Evolutionary conservation across 352 stramenopile genomes (phyloP).

Genomic region (Globisporangium lucens): DNA sequence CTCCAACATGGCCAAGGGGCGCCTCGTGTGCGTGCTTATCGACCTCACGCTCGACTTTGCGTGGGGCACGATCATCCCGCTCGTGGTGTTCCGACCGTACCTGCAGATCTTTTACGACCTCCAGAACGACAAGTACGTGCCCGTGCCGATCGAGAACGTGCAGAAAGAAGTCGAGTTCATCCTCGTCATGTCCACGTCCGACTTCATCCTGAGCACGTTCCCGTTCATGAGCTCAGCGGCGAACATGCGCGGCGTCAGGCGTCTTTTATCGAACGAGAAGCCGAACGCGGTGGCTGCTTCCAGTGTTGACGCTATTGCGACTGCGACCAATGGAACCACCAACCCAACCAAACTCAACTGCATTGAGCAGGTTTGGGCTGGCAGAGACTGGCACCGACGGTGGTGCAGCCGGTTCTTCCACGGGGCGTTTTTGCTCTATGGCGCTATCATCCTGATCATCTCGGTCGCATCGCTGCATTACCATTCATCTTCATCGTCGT

Average conservation of each 20-base stretch:
- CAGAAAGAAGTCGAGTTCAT: constrained; percentile 21
- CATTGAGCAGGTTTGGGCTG: background rate
- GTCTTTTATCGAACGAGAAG: constrained; percentile 4
- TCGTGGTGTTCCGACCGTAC: constrained; percentile 20
- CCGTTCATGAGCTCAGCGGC: constrained; percentile 18
- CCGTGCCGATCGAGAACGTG: constrained; percentile 1
- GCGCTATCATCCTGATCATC: constrained; percentile 2
- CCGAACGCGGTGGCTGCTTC: background rate
- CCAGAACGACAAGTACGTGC: background rate
- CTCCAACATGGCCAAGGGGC: background rate
- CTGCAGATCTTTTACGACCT: constrained; percentile 7
- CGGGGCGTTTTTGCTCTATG: background rate
- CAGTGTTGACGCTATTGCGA: background rate
- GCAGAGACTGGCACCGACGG: background rate
- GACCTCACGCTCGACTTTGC: constrained; percentile 21
- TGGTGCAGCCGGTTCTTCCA: background rate
- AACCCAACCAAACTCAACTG: background rate
- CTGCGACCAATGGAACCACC: background rate
- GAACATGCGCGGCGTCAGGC: constrained; percentile 16
- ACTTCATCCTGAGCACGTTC: constrained; percentile 18
- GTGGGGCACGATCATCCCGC: constrained; percentile 22
- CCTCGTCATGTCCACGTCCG: constrained; percentile 19
- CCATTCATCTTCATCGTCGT: background rate
- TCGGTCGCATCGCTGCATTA: background rate
- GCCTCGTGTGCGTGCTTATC: background rate